Base-by-base conservation (phyloP, 192 early-diverging fungal species). In the Umbelopsis sp. region DNA sequence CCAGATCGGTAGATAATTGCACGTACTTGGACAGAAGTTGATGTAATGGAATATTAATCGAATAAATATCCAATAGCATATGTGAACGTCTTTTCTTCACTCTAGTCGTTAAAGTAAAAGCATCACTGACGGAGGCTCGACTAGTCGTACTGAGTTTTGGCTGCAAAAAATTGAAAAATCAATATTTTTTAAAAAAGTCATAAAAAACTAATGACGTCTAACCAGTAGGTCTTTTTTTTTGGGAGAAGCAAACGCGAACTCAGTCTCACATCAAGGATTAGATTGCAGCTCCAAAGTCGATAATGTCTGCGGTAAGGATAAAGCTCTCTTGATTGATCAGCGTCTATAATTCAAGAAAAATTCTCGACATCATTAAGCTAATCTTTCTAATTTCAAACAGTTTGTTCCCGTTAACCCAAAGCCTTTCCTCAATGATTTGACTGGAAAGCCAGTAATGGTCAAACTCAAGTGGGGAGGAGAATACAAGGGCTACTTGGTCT, bases 401-500 rank as follows among this genome's bases (percentile, higher is more conserved):
- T 95, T 96, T 83, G 87, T 88, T 50, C 95, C 95, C 24, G 95
- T 99, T 54, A 99, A 99, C 84, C 98, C 98, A 68, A 95, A 92
- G 81, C 98, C 98, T 11, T 98, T 97, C 80, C 87, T 99, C 38
- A 92, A 92, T 67, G 91, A 93, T 53, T 88, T 97, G 45, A 95
- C 94, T 50, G 96, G 97, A 44, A 95, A 96, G 80, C 87, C 96
- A 21, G 90, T 98, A 2, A 85, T 97, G 67, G 91, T 95, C 71
- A 93, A 93, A 83, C 82, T 99, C 77, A 99, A 99, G 85, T 99
- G 98, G 98, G 97, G 96, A 51, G 90, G 91, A 81, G 98, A 98
- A 75, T 99, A 99, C 90, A 95, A 96, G 76, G 98, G 96, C 6
- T 85, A 88, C 70, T 81, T 99, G 54, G 83, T 88, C 26, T 94